phyloP scores from a whole-genome alignment of 805 yeast species.

The Candida schatavii region DNA sequence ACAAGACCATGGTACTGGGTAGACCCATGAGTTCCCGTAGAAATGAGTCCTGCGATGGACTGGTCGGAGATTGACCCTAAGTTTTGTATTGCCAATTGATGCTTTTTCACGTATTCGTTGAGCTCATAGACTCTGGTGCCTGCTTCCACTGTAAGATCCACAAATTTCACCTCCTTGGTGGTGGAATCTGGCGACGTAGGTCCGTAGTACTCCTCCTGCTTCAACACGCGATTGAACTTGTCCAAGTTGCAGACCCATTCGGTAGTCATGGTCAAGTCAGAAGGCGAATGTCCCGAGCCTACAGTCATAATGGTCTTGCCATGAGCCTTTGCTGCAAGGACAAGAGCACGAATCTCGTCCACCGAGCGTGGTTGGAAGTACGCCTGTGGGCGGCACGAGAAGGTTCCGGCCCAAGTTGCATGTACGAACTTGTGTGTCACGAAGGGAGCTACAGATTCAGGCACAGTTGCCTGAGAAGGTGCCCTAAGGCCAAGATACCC shows the following conservation, averaged over 20 bases:
- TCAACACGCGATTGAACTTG: constrained; percentile 56
- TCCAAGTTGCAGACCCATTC: constrained; percentile 91
- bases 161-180: constrained; percentile 53
- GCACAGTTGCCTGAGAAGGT: no score
- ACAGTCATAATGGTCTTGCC: constrained; percentile 74
- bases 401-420: constrained; percentile 90
- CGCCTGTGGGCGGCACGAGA: constrained; percentile 68
- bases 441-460: constrained; percentile 30
- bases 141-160: constrained; percentile 93
- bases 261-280: constrained; percentile 80
- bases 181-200: constrained; percentile 15
- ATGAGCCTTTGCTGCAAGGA: constrained; percentile 57
- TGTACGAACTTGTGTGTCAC: constrained; percentile 47
- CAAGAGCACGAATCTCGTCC: constrained; percentile 67
- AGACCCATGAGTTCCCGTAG: constrained; percentile 97
- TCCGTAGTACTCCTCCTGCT: constrained; percentile 45
- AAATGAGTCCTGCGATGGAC: constrained; percentile 90
- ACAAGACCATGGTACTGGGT: constrained; percentile 90
- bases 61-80: constrained; percentile 93
- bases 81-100: constrained; percentile 80
- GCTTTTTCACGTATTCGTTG: constrained; percentile 59
- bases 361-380: constrained; percentile 73
- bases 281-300: constrained; percentile 96
- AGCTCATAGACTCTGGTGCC: constrained; percentile 79
- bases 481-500: no score